Evolutionary conservation across 768 basidiomycete genomes (phyloP), one percentile per base, ranked within the genome.

Genomic region (Mycena chlorophos): DNA sequence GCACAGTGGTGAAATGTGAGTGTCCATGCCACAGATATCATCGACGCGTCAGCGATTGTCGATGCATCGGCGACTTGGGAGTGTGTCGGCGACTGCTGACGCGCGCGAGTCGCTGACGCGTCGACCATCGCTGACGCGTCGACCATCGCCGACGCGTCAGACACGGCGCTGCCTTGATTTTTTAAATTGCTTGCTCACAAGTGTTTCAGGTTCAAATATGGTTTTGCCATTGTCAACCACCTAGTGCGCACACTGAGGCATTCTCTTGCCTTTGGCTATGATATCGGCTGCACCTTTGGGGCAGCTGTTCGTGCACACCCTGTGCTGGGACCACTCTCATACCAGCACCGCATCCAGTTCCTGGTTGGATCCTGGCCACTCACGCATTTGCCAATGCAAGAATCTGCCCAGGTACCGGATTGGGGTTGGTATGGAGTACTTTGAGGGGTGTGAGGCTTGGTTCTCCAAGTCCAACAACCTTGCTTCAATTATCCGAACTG

Each of bases 1-100:
- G 12, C 46, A 45, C 4, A 72, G 69, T 51, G 71, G 74, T 5
- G 70, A 76, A 54, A 54, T 74, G 74, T 74, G 62, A 48, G 71
- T 5, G 10, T 12, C 37, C 29, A n/a, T 16, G 17, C 34, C 38
- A 16, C 26, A 4, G 20, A n/a, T 16, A 27, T n/a, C n/a, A 37
- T n/a, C n/a, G 34, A 27, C 27, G 26, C 16, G 22, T 28, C 27
- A 8, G 40, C 10, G 10, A n/a, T 16, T 10, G 40, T 43, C 22
- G 40, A 10, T 19, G 31, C 8, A 8, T 8, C 31, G 31, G 31
- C 31, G 31, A n/a, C n/a, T n/a, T n/a, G n/a, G n/a, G n/a, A n/a
- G n/a, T n/a, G n/a, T n/a, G n/a, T n/a, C n/a, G n/a, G n/a, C n/a
- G n/a, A n/a, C 31, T 17, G 8, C 8, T 17, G 31, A 8, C 31